Evolutionary conservation across 345 rosid genomes (phyloP).

Genomic region (Bretschneidera sinensis): DNA sequence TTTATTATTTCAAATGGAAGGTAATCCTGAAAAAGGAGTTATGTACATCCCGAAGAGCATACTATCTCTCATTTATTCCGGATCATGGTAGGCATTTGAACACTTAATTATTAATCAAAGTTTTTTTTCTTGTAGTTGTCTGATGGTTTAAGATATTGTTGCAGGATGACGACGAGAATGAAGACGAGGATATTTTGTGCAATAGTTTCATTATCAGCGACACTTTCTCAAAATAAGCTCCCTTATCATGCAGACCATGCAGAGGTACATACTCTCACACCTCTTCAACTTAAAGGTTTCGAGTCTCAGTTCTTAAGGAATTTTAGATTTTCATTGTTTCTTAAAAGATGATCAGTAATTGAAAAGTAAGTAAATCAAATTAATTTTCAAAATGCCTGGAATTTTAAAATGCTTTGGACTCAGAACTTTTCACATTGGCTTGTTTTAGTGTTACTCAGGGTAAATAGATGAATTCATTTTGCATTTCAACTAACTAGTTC

Average conservation of each 20-base stretch:
- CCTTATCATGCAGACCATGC: slow-evolving; percentile 51
- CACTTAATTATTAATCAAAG: not conserved
- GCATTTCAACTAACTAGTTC: not conserved
- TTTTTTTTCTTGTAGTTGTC: slow-evolving; percentile 10
- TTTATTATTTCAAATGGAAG: slow-evolving; percentile 27
- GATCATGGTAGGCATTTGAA: slow-evolving; percentile 47
- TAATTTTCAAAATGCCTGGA: not conserved
- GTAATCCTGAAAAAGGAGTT: slow-evolving; percentile 48
- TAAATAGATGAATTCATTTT: not conserved
- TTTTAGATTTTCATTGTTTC: not conserved
- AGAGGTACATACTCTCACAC: slow-evolving; percentile 44
- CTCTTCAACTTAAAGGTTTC: not conserved
- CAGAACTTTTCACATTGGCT: not conserved
- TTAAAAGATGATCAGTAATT: not conserved
- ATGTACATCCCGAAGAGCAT: slow-evolving; percentile 44
- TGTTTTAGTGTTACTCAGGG: too few relatives aligned
- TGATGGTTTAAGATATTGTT: slow-evolving; percentile 13
- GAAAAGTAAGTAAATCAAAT: not conserved
- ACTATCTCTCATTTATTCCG: slow-evolving; percentile 41
- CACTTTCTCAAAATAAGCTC: slow-evolving; percentile 68
- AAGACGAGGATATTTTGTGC: slow-evolving; percentile 54
- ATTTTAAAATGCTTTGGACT: too few relatives aligned
- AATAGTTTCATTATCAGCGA: slow-evolving; percentile 46
- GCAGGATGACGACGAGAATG: slow-evolving; percentile 58
- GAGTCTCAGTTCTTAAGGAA: not conserved